Conservation (phyloP, 1,284 basidiomycete species). For the Boletus sp. region DNA sequence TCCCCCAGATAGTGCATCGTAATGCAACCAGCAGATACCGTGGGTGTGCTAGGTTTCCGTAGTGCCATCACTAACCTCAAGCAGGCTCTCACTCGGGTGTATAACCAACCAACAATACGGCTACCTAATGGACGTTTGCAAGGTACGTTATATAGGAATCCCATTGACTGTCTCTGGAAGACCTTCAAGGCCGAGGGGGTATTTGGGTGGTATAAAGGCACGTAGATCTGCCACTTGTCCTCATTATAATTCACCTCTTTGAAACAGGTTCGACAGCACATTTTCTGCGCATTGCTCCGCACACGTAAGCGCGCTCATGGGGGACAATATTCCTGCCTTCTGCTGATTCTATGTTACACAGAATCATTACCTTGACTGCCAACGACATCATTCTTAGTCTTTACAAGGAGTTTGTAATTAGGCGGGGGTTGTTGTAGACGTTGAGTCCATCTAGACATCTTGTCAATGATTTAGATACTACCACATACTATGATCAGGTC, state of each 20-base stretch:
- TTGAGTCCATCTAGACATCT: not conserved
- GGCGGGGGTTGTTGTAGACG: constrained; percentile 14
- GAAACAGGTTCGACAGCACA: constrained; percentile 81
- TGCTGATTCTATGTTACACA: constrained; percentile 29
- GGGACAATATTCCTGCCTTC: not conserved
- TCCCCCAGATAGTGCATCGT: constrained; percentile 57
- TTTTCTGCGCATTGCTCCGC: constrained; percentile 87
- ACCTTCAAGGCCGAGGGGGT: constrained; percentile 89
- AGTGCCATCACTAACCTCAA: constrained; percentile 6
- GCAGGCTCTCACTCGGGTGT: constrained; percentile 89
- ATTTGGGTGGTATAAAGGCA: constrained; percentile 89
- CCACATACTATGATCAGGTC: not conserved
- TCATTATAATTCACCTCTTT: not conserved
- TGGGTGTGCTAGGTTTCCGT: constrained; percentile 36
- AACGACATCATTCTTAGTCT: constrained; percentile 81
- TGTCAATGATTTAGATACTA: not conserved
- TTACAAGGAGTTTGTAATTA: constrained; percentile 50
- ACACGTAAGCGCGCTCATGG: constrained; percentile 57
- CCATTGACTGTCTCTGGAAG: constrained; percentile 95
- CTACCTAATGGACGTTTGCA: constrained; percentile 71
- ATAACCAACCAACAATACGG: constrained; percentile 85
- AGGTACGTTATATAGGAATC: constrained; percentile 84
- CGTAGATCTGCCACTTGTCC: constrained; percentile 1
- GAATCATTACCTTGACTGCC: constrained; percentile 81
- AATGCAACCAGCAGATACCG: constrained; percentile 89